phyloP scores from a whole-genome alignment of 2,329 filamentous ascomycete species.

The Xylariaceae sp. region DNA sequence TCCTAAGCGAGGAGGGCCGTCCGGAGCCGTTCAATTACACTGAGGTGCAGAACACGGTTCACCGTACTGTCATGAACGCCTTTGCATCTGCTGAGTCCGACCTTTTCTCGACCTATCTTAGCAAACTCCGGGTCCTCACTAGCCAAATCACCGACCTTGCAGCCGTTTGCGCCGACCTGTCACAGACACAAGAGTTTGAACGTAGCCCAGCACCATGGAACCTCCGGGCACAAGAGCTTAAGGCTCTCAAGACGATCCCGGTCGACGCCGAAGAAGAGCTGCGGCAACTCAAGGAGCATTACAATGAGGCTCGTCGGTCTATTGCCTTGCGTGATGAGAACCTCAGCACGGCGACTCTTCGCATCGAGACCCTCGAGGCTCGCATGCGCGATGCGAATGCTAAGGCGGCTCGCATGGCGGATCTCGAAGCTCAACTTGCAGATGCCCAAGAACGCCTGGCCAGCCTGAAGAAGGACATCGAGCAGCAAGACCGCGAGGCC shows the following conservation, averaged over 20 bases:
- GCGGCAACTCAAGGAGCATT: constrained; percentile 75
- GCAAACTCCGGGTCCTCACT: constrained; percentile 67
- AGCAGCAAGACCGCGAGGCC: constrained; percentile 69
- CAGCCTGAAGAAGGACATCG: constrained; percentile 64
- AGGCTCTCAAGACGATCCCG: constrained; percentile 77
- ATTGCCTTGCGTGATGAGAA: constrained; percentile 77
- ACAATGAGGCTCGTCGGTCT: constrained; percentile 74
- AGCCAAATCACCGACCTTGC: constrained; percentile 70
- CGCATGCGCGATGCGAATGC: constrained; percentile 81
- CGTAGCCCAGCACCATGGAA: constrained; percentile 78
- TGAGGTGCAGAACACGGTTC: constrained; percentile 68
- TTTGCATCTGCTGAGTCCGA: constrained; percentile 65
- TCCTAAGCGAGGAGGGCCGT: constrained; percentile 74
- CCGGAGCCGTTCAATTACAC: constrained; percentile 66
- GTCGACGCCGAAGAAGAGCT: constrained; percentile 86
- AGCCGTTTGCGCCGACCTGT: constrained; percentile 69
- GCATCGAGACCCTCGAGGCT: constrained; percentile 89
- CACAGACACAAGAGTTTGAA: constrained; percentile 79
- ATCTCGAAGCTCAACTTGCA: constrained; percentile 63
- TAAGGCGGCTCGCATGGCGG: constrained; percentile 70
- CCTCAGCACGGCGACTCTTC: constrained; percentile 84
- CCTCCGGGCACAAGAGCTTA: constrained; percentile 77
- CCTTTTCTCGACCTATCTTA: constrained; percentile 68
- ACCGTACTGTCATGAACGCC: constrained; percentile 54
- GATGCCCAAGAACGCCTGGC: constrained; percentile 53